Evolutionary conservation across 306 rosid genomes (phyloP), one percentile per base, ranked within the genome.

Genomic region (Rosa chinensis): DNA sequence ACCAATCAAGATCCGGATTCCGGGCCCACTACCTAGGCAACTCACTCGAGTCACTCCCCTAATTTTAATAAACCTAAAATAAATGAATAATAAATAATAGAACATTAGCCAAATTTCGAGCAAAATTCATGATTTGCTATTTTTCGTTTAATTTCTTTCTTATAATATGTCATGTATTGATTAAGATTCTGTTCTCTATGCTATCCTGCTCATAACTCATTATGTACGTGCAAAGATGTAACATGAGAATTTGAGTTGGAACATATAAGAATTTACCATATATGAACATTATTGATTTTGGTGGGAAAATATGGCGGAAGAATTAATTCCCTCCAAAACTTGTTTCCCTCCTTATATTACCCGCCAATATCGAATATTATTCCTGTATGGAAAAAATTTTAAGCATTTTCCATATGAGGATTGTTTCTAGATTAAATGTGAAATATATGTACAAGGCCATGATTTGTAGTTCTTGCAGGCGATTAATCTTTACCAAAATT

Each of bases 1-100:
- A 66, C 72, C 72, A 66, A 66, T 66, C 72, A 66, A 66, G 72
- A 40, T 66, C 72, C 49, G 72, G 28, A 8, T 17, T 66, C 72
- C 25, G 72, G 72, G 72, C 72, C 72, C 72, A 66, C 72, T 40
- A 66, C 71, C 71, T 39, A 39, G 25, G 48, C 25, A 66, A 66
- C 72, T 66, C 72, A 66, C 72, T 64, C 37, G 37, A 32, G 37
- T 32, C 37, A 32, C 37, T 32, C 49, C 21, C 72, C 48, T 66
- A 39, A 66, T 39, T 20, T 14, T 20, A 66, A 39, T 66, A 14
- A 39, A 25, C 14, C 7, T 11, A 11, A 32, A 6, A 39, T 66
- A 18, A 66, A 40, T 35, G n/a, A 66, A 13, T 10, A 3, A 11
- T 35, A 63, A 63, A 32, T 63, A 63, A 35, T n/a, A 63, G 6